Conservation (phyloP, 768 basidiomycete species). For the Auriscalpium orientale region DNA sequence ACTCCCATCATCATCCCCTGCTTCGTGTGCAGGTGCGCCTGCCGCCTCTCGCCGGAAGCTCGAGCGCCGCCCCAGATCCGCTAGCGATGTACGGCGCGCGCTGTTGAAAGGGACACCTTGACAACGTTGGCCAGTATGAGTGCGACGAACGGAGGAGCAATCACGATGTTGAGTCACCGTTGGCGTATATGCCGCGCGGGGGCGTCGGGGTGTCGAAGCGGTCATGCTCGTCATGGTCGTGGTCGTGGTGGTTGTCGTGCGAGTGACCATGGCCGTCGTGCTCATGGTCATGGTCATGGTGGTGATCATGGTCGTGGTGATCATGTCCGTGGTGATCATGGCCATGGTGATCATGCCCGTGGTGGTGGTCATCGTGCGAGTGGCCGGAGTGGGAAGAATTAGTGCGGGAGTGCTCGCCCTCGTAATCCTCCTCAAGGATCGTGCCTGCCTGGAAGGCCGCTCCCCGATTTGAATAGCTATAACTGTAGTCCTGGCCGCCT, state of each 20-base stretch:
- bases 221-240: no score
- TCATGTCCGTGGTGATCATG: slow-evolving; percentile 6
- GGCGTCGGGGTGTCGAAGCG: no score
- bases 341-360: slow-evolving; percentile 3
- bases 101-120: slow-evolving; percentile 9
- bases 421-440: slow-evolving; percentile 13
- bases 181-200: slow-evolving; percentile 7
- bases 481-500: slow-evolving; percentile 8
- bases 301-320: slow-evolving; percentile 8
- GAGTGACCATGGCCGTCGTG: neutral
- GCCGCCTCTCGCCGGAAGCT: neutral
- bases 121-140: slow-evolving; percentile 6
- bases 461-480: slow-evolving; percentile 13
- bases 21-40: neutral
- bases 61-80: neutral
- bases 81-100: slow-evolving; percentile 3
- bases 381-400: slow-evolving; percentile 12
- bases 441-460: slow-evolving; percentile 4
- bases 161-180: slow-evolving; percentile 16
- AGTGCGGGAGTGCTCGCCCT: slow-evolving; percentile 3
- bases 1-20: slow-evolving; percentile 4
- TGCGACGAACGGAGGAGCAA: slow-evolving; percentile 3
- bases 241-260: neutral
- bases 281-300: neutral
- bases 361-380: slow-evolving; percentile 5